Base-by-base conservation (phyloP, 1,139 yeast genomes). In the Candida sp. region DNA sequence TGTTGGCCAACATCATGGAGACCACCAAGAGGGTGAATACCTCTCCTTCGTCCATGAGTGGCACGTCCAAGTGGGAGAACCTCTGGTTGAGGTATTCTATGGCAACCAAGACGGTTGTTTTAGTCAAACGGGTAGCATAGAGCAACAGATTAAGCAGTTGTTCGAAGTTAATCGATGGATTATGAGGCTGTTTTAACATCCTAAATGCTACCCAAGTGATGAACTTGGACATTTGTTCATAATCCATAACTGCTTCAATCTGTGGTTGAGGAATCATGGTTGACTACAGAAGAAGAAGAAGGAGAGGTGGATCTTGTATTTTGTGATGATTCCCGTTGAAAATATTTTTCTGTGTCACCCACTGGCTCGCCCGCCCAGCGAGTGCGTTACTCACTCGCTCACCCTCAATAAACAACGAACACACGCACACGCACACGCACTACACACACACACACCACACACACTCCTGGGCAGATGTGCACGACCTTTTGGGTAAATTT, bases 71-170 rank as follows among this genome's bases (percentile, higher is more conserved):
- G 56, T 65, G 53, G 35, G 75, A 62, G 58, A 67, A 77, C 33
- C 82, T 57, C 58, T 78, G 83, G 63, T 77, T 75, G 70, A 93
- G 76, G 64, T 90, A 91, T 59, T 90, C 92, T 62, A 92, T 75
- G 12, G 96, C 86, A 62, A 92, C 77, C 43, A 91, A 75, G 43
- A 94, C 80, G 28, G 98, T 89, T 6, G 92, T 82, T 58, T 85
- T 83, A 32, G 98, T 96, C 58, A 94, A 77, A 58, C 98, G 81
- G 5, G 98, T 94, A n/a, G 98, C 96, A 56, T 86, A 81, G 52
- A 94, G 75, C 5, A 93, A 94, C 37, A 88, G 83, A 50, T 79
- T 77, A 26, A 90, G 74, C 58, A 85, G 83, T 56, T 77, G 76
- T 62, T 80, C 83, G 66, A 89, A 88, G 42, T 82, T 78, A 34